Evolutionary conservation across 129 eudicot species (phyloP).

Genomic region (Tanacetum coccineum): DNA sequence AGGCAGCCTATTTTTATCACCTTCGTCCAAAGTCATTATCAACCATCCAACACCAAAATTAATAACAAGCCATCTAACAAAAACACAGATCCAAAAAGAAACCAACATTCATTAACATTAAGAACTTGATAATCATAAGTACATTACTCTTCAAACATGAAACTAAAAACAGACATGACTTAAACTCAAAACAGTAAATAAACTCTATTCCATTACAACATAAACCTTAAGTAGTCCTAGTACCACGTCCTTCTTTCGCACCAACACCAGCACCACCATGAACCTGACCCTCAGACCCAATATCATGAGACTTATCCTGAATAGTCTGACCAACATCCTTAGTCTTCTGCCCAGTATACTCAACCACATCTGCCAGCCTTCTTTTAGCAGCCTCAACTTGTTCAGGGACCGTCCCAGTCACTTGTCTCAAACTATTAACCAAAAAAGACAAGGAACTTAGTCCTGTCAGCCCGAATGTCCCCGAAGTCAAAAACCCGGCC

Average conservation of each 20-base stretch:
- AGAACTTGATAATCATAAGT: constrained; percentile 14
- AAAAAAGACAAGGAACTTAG: constrained; percentile 60
- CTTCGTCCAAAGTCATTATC: no score
- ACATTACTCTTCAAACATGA: constrained; percentile 19
- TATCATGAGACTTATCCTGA: constrained; percentile 50
- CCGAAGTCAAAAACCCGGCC: constrained; percentile 58
- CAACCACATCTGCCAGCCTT: constrained; percentile 46
- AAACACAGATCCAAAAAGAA: neutral
- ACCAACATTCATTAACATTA: constrained; percentile 12
- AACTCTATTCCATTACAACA: constrained; percentile 14
- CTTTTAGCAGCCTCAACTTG: constrained; percentile 60
- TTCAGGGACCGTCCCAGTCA: constrained; percentile 45
- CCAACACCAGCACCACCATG: constrained; percentile 29
- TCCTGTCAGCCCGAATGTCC: constrained; percentile 72
- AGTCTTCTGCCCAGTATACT: constrained; percentile 62
- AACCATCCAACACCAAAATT: no score
- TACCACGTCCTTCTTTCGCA: constrained; percentile 35
- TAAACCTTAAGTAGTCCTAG: constrained; percentile 14
- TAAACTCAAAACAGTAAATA: constrained; percentile 7
- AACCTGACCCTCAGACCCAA: constrained; percentile 38
- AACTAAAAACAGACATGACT: constrained; percentile 17
- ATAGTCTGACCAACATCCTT: constrained; percentile 62
- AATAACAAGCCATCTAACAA: no score
- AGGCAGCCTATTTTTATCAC: no score
- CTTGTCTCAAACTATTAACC: constrained; percentile 44